Base-by-base conservation (phyloP, 2,329 filamentous ascomycete species). In the Aspergillus ochraceus region DNA sequence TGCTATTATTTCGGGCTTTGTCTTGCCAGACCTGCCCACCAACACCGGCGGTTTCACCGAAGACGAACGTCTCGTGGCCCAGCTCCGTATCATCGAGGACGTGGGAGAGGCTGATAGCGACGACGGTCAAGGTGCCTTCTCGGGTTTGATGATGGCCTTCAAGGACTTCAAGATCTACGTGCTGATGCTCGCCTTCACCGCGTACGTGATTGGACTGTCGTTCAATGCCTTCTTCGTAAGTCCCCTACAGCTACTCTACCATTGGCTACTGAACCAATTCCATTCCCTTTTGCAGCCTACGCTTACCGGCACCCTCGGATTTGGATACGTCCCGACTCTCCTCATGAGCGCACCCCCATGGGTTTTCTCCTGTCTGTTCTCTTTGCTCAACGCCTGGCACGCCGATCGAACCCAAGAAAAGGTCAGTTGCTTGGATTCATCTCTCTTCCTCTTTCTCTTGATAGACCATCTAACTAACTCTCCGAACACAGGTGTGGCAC, bases 91-190 rank as follows among this genome's bases (percentile, higher is more conserved):
- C 77, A 70, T 82, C 3, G 84, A 86, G 70, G 84, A 86, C 63
- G 83, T 84, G 1, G 84, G 83, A 46, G 82, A 86, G 69, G 81
- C 81, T 0, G 84, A 86, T 59, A 76, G 74, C 6, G 84, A 86
- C 64, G 74, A 76, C n/a, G 78, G 84, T 12, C 64, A 68, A 65
- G 80, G 80, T 3, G 68, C 77, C 2, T 82, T 85, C 61, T 79
- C 80, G 9, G 86, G 86, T 24, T 54, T 86, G 30, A 76, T 82
- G 55, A 84, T 88, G 81, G 84, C 85, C 0, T 68, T 87, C 53
- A 85, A 83, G 71, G 86, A 88, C 62, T 17, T 75, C 63, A 88
- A 88, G 76, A 85, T 87, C 62, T 88, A 87, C 67, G 67, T 88
- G 60, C 84, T 88, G 83, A 87, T 86, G 80, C 57, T 88, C 6